These are phyloP conservation scores for Dendrostoma leiphaemia DNA, from an alignment of 2,329 filamentous ascomycete species.

Conservation along the genomic window DNA sequence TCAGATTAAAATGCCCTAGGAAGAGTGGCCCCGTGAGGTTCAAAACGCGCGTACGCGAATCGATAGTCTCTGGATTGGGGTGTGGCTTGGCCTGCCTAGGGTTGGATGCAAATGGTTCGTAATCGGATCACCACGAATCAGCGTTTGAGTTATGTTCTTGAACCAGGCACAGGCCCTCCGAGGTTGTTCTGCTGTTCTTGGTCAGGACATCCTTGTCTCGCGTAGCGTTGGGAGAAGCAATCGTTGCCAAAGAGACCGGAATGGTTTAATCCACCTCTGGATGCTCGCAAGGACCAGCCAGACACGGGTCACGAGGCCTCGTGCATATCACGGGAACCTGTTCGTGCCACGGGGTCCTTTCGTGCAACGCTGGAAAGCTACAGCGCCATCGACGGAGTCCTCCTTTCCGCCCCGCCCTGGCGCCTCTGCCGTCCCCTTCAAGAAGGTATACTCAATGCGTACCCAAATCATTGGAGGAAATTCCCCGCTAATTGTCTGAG, in stretches of 20 bases:
- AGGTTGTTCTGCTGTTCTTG: background rate
- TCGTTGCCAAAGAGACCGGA: too few relatives aligned
- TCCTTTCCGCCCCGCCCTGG: background rate
- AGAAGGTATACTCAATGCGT: background rate
- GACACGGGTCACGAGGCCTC: constrained; percentile 2
- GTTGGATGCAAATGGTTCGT: too few relatives aligned
- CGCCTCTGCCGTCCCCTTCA: background rate
- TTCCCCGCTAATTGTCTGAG: background rate
- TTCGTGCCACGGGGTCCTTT: too few relatives aligned
- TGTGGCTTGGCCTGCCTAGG: background rate
- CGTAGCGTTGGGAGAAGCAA: background rate
- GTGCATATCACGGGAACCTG: too few relatives aligned
- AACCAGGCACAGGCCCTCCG: background rate
- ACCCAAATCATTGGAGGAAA: constrained; percentile 13
- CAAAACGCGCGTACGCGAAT: background rate
- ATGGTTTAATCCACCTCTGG: constrained; percentile 3
- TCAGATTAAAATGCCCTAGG: too few relatives aligned
- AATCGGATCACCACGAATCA: background rate
- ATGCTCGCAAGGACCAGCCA: constrained; percentile 1
- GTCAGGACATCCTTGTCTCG: background rate
- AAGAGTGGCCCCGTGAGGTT: background rate
- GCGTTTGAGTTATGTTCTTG: background rate
- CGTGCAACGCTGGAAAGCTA: background rate
- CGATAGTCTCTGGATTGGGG: background rate
- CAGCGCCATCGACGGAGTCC: background rate